phyloP scores from a whole-genome alignment of 495 filamentous ascomycete genomes.

The Penicillium parvum region DNA sequence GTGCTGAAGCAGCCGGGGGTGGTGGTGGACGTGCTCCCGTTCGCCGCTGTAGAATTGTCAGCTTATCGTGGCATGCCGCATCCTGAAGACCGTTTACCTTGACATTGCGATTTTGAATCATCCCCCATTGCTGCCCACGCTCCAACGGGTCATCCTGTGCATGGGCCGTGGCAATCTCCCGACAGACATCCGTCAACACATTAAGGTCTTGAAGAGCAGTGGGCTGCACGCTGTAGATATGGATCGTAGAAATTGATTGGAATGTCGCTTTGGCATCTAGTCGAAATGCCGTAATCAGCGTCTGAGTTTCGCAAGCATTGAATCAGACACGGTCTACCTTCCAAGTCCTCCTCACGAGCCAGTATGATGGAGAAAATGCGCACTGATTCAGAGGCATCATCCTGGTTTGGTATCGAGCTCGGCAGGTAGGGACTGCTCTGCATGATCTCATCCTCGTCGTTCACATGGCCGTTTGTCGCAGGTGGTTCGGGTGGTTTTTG shows the following conservation, averaged over 20 bases:
- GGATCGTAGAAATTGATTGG: constrained; percentile 65
- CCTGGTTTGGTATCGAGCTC: constrained; percentile 54
- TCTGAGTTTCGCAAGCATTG: constrained; percentile 3
- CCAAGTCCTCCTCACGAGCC: constrained; percentile 72
- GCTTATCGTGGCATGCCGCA: background rate
- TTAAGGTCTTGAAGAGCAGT: constrained; percentile 70
- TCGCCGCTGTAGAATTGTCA: constrained; percentile 42
- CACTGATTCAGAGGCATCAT: constrained; percentile 27
- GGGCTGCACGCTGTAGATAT: constrained; percentile 82
- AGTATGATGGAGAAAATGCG: constrained; percentile 61
- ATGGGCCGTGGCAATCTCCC: constrained; percentile 51
- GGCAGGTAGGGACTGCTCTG: constrained; percentile 61
- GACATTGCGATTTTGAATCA: constrained; percentile 61
- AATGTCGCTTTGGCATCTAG: constrained; percentile 66
- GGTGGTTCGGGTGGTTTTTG: constrained; percentile 33
- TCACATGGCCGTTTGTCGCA: constrained; percentile 28
- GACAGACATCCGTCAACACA: constrained; percentile 62
- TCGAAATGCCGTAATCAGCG: background rate
- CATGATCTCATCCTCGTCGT: constrained; percentile 70
- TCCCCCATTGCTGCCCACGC: constrained; percentile 58
- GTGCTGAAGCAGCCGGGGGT: constrained; percentile 18
- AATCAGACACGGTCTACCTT: constrained; percentile 45
- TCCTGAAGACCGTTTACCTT: constrained; percentile 39
- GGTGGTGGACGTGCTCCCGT: constrained; percentile 35
- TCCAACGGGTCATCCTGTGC: constrained; percentile 60